phyloP scores from a whole-genome alignment of 2,329 filamentous ascomycete genomes.

The Mycosphaerelloides madeirae region DNA sequence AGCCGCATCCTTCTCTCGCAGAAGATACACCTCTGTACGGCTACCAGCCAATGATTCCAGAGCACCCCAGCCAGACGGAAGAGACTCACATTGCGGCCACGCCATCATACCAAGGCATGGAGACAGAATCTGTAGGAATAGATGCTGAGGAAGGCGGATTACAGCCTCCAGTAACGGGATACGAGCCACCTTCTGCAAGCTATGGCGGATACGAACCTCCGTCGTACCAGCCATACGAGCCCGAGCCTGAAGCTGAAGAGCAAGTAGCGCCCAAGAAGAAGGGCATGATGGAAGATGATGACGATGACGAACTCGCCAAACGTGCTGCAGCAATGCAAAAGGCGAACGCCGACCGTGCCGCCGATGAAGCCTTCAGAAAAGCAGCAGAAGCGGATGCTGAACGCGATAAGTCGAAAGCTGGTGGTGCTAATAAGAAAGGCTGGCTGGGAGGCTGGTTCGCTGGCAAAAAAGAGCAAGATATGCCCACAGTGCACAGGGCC shows the following conservation, averaged over 20 bases:
- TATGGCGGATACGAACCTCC: conserved; percentile 55
- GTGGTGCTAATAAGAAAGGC: conserved; percentile 42
- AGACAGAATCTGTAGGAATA: neutral
- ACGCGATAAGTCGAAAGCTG: conserved; percentile 48
- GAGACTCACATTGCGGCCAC: conserved; percentile 7
- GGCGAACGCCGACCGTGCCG: conserved; percentile 59
- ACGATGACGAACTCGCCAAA: conserved; percentile 51
- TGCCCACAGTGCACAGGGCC: conserved; percentile 57
- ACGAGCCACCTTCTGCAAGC: conserved; percentile 53
- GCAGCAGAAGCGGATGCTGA: conserved; percentile 70
- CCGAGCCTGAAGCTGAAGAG: conserved; percentile 45
- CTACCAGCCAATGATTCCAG: conserved; percentile 9
- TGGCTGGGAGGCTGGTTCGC: conserved; percentile 82
- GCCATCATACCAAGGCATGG: conserved; percentile 3
- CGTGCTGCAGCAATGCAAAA: conserved; percentile 49
- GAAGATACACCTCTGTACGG: conserved; percentile 22
- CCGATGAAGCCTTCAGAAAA: conserved; percentile 78
- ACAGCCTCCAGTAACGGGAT: conserved; percentile 48
- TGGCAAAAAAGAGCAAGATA: conserved; percentile 54
- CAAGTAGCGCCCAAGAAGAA: conserved; percentile 62
- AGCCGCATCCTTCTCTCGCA: conserved; percentile 26
- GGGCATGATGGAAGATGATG: conserved; percentile 73
- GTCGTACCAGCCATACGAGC: conserved; percentile 48
- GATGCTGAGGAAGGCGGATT: conserved; percentile 16
- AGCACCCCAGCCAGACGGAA: conserved; percentile 1